Evolutionary conservation across 352 stramenopile species (phyloP).

Genomic region (Globisporangium nagaii): DNA sequence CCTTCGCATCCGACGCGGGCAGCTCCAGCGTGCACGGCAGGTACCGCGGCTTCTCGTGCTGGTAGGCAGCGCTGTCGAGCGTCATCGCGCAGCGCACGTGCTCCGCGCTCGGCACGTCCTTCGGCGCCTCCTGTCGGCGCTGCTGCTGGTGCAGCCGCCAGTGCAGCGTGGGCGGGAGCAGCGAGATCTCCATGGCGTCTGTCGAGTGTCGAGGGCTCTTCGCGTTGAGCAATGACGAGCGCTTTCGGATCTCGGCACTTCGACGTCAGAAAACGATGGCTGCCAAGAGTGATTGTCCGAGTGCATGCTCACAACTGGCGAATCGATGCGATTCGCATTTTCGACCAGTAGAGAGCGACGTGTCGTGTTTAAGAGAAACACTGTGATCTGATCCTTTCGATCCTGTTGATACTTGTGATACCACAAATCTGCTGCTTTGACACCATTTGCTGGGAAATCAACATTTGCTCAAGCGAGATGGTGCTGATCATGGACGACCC

Average conservation of each 20-base stretch:
- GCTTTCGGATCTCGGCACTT: not conserved
- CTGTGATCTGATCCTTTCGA: no score
- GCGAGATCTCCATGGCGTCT: conserved; percentile 28
- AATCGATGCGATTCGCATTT: no score
- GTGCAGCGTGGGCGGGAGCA: conserved; percentile 19
- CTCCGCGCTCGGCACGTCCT: not conserved
- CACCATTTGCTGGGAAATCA: not conserved
- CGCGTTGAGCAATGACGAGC: not conserved
- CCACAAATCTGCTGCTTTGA: not conserved
- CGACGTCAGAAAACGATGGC: not conserved
- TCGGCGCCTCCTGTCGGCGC: not conserved
- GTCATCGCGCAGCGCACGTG: conserved; percentile 9
- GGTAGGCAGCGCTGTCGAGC: conserved; percentile 9
- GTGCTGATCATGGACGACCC: conserved; percentile 26
- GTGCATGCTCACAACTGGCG: no score
- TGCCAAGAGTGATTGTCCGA: no score
- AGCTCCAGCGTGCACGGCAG: conserved; percentile 37
- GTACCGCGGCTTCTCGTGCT: conserved; percentile 11
- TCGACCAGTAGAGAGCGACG: no score
- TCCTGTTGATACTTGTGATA: no score
- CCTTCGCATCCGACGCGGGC: conserved; percentile 8
- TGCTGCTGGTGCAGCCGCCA: conserved; percentile 17
- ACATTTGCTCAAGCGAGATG: not conserved
- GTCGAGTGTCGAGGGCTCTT: not conserved
- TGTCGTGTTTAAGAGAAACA: no score